A percentile compares a stretch with the other conserved stretches of the same genome.
These are phyloP conservation scores for Begonia loranthoides DNA, from an alignment of 306 rosid genomes.

Conservation along the genomic window DNA sequence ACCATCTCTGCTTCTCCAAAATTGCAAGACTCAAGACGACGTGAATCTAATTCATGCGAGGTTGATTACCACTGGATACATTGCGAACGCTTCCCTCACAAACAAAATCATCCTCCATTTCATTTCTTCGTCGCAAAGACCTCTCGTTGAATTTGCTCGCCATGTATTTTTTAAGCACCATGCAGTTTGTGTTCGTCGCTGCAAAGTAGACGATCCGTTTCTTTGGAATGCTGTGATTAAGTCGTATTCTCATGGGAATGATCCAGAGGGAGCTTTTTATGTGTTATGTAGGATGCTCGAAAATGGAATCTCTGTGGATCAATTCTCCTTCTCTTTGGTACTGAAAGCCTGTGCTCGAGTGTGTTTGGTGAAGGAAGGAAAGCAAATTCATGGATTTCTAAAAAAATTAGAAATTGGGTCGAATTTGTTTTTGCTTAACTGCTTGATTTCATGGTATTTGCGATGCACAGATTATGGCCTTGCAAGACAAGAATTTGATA, in stretches of 20 bases:
- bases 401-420: constrained; percentile 34
- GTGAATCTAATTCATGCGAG: constrained; percentile 51
- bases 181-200: constrained; percentile 13
- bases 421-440: constrained; percentile 45
- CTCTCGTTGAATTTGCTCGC: constrained; percentile 52
- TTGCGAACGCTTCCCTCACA: constrained; percentile 22
- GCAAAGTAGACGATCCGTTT: constrained; percentile 39
- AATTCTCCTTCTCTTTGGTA: constrained; percentile 45
- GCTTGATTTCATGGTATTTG: constrained; percentile 33
- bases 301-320: constrained; percentile 44
- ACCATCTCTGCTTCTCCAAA: constrained; percentile 31
- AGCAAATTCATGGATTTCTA: constrained; percentile 58
- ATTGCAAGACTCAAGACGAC: constrained; percentile 39
- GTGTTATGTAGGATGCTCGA: constrained; percentile 47
- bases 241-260: constrained; percentile 62
- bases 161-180: constrained; percentile 42
- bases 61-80: constrained; percentile 39
- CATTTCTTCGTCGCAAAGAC: constrained; percentile 46
- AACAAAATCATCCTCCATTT: constrained; percentile 43
- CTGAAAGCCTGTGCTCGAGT: constrained; percentile 57
- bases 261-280: constrained; percentile 36
- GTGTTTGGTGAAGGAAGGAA: constrained; percentile 48
- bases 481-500: constrained; percentile 42
- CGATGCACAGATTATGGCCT: constrained; percentile 35
- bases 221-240: constrained; percentile 64